These are phyloP conservation scores for Aspergillus clavatus DNA, from an alignment of 2,329 filamentous ascomycete species.

Conservation along the genomic window DNA sequence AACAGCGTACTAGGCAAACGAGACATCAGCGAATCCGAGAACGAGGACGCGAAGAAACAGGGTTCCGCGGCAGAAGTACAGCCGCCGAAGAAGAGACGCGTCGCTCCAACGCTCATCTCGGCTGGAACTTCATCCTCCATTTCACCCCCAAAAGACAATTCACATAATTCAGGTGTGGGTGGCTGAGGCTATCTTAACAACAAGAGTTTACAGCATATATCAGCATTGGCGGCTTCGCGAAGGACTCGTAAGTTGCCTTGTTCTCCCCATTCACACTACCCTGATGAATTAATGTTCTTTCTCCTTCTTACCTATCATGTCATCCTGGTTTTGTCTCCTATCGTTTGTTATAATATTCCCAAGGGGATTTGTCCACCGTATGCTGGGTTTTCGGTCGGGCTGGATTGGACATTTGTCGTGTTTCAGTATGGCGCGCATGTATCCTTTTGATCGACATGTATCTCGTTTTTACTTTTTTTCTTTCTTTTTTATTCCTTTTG, in stretches of 20 bases:
- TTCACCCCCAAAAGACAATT: conserved; percentile 5
- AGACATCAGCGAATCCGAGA: conserved; percentile 44
- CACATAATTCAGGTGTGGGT: conserved; percentile 13
- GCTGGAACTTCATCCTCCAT: conserved; percentile 14
- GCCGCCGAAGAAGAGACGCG: conserved; percentile 63
- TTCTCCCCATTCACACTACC: no score
- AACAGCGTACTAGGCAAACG: conserved; percentile 53
- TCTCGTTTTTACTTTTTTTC: no score
- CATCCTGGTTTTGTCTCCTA: background rate
- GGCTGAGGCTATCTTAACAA: no score
- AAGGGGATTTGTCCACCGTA: background rate
- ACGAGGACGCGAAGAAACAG: conserved; percentile 37
- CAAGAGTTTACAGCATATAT: background rate
- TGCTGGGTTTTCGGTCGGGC: background rate
- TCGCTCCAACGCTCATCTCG: conserved; percentile 63
- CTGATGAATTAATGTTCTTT: background rate
- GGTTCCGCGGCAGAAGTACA: conserved; percentile 42
- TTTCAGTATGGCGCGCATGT: background rate
- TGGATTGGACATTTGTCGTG: background rate
- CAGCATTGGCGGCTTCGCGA: background rate
- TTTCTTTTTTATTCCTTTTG: no score
- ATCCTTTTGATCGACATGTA: background rate
- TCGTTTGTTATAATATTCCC: background rate
- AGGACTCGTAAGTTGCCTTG: no score
- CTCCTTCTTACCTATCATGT: background rate